Conservation (phyloP, 2,329 filamentous ascomycete genomes). For the Colletotrichum falcatum region DNA sequence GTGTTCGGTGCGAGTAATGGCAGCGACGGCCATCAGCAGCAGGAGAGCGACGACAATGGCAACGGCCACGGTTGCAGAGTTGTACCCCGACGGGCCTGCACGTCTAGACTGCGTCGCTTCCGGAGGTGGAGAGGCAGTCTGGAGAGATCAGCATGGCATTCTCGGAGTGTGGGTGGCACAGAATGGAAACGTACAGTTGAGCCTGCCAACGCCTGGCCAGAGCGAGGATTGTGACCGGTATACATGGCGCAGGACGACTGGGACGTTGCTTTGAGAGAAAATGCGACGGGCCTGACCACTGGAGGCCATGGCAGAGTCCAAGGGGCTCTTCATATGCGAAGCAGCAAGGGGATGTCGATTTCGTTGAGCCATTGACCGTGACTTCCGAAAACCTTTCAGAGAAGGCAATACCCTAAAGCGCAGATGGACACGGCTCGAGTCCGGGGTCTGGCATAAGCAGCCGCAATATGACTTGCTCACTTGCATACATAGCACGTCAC, state of each 20-base stretch:
- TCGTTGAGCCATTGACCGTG: not conserved
- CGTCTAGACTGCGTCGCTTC: not conserved
- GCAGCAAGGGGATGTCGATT: not conserved
- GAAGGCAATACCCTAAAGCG: not conserved
- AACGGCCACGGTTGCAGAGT: not conserved
- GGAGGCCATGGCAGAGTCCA: not conserved
- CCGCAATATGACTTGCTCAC: not conserved
- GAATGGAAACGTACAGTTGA: not conserved
- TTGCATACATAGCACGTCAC: not conserved
- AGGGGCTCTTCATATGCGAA: not conserved
- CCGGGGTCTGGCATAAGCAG: not conserved
- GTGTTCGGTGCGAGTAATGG: conserved; percentile 3
- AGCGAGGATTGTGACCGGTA: not conserved
- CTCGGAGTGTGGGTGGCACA: too few species aligned
- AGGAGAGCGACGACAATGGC: conserved; percentile 19
- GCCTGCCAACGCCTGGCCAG: not conserved
- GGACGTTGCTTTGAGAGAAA: not conserved
- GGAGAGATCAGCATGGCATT: not conserved
- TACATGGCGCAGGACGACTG: not conserved
- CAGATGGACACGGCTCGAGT: not conserved
- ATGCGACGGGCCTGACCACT: not conserved
- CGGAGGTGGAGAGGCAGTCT: not conserved
- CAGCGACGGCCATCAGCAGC: conserved; percentile 1
- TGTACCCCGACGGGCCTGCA: not conserved
- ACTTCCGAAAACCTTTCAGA: not conserved